phyloP scores from a whole-genome alignment of 805 yeast species.

The Phaffomyces antillensis region DNA sequence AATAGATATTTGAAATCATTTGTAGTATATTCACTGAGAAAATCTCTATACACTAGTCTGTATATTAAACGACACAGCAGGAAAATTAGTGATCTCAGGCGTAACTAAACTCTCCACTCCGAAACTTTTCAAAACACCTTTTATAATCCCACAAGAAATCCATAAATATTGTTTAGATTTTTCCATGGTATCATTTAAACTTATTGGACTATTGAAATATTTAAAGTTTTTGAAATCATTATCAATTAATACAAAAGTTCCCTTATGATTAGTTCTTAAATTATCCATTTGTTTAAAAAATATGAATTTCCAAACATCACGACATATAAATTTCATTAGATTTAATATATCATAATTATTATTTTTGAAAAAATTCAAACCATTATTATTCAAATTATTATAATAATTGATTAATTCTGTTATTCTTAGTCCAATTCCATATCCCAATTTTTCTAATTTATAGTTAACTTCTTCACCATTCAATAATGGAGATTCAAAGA shows the following conservation, averaged over 20 bases:
- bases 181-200: constrained; percentile 35
- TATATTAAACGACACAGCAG: constrained; percentile 67
- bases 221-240: constrained; percentile 48
- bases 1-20: neutral
- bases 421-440: constrained; percentile 54
- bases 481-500: constrained; percentile 30
- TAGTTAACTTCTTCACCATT: constrained; percentile 44
- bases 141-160: constrained; percentile 70
- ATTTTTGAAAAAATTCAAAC: constrained; percentile 31
- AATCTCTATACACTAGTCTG: constrained; percentile 34
- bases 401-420: constrained; percentile 41
- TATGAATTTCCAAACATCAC: constrained; percentile 81
- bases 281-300: constrained; percentile 88
- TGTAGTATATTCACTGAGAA: neutral
- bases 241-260: constrained; percentile 76
- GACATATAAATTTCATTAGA: constrained; percentile 85
- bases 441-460: constrained; percentile 67
- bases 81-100: constrained; percentile 56
- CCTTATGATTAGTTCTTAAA: constrained; percentile 83
- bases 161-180: constrained; percentile 47
- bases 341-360: constrained; percentile 56
- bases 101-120: constrained; percentile 61
- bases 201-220: constrained; percentile 40
- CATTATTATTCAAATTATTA: constrained; percentile 33
- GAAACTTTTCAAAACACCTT: constrained; percentile 64